Conservation (phyloP, 805 yeast genomes). For the Ogataea ganodermae region DNA sequence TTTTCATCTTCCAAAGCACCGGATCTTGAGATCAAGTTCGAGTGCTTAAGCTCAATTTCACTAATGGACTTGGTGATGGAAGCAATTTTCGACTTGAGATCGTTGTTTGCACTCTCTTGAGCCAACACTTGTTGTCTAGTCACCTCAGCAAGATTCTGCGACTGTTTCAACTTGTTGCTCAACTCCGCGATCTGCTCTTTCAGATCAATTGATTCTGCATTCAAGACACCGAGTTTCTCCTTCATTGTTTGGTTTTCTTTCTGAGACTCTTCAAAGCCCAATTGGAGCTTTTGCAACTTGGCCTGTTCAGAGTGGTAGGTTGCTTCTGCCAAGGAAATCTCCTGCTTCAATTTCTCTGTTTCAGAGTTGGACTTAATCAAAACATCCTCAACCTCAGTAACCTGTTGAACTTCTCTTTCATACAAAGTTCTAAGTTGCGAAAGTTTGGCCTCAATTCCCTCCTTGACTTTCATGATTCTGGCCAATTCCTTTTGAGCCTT, state of each 20-base stretch:
- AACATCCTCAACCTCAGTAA: conserved; percentile 66
- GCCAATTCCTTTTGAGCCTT: conserved; percentile 77
- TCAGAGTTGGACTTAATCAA: conserved; percentile 64
- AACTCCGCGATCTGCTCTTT: conserved; percentile 55
- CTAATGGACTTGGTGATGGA: conserved; percentile 27
- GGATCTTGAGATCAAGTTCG: conserved; percentile 24
- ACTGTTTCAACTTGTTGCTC: conserved; percentile 57
- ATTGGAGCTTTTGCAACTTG: conserved; percentile 61
- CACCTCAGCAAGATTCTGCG: conserved; percentile 63
- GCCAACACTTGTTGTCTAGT: conserved; percentile 70
- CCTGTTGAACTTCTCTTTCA: conserved; percentile 76
- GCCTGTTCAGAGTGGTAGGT: conserved; percentile 69
- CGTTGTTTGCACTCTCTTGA: conserved; percentile 48
- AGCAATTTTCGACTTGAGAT: conserved; percentile 30
- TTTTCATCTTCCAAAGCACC: conserved; percentile 40
- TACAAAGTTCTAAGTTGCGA: conserved; percentile 65
- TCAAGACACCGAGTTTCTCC: conserved; percentile 65
- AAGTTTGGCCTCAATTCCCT: conserved; percentile 73
- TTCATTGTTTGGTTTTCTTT: conserved; percentile 63
- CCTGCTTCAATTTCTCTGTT: conserved; percentile 67
- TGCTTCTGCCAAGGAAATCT: conserved; percentile 76
- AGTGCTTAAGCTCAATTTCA: conserved; percentile 31
- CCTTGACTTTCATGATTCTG: conserved; percentile 64
- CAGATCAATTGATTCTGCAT: conserved; percentile 64
- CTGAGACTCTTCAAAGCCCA: conserved; percentile 65